These are phyloP conservation scores for Hyphopichia burtonii DNA, from an alignment of 1,139 yeast species.

Conservation along the genomic window DNA sequence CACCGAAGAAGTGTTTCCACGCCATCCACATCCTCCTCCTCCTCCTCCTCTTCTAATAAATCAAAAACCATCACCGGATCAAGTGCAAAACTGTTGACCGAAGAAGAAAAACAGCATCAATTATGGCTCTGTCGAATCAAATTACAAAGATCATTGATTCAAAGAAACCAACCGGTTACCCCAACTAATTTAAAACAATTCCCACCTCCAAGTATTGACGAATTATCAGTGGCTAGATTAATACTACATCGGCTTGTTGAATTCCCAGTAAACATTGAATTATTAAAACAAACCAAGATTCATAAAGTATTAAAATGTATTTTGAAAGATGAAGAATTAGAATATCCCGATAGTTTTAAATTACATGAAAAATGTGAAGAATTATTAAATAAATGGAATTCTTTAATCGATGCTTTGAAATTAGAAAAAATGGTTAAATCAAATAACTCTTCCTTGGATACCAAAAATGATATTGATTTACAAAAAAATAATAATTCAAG, in stretches of 20 bases:
- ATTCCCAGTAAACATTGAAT: constrained; percentile 54
- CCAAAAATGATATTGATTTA: background rate
- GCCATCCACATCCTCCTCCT: constrained; percentile 4
- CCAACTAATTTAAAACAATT: constrained; percentile 33
- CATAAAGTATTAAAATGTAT: constrained; percentile 56
- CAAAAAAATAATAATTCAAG: background rate
- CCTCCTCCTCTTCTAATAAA: constrained; percentile 1
- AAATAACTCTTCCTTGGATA: background rate
- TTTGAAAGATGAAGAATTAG: constrained; percentile 38
- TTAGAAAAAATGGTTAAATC: constrained; percentile 25
- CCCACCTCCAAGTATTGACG: constrained; percentile 51
- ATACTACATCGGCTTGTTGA: constrained; percentile 51
- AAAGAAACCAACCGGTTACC: constrained; percentile 40
- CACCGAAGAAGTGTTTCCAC: constrained; percentile 11
- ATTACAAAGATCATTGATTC: constrained; percentile 45
- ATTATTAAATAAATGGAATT: constrained; percentile 45
- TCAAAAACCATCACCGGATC: constrained; percentile 6
- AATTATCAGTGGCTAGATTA: constrained; percentile 51
- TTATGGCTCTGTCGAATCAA: constrained; percentile 49
- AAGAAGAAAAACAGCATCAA: constrained; percentile 45
- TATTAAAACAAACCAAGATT: constrained; percentile 50
- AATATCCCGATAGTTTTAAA: constrained; percentile 45
- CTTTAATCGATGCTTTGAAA: constrained; percentile 35
- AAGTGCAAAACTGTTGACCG: constrained; percentile 15
- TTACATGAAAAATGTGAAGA: constrained; percentile 48